phyloP scores from a whole-genome alignment of 176 grass and related monocot species.

The Canna indica region DNA sequence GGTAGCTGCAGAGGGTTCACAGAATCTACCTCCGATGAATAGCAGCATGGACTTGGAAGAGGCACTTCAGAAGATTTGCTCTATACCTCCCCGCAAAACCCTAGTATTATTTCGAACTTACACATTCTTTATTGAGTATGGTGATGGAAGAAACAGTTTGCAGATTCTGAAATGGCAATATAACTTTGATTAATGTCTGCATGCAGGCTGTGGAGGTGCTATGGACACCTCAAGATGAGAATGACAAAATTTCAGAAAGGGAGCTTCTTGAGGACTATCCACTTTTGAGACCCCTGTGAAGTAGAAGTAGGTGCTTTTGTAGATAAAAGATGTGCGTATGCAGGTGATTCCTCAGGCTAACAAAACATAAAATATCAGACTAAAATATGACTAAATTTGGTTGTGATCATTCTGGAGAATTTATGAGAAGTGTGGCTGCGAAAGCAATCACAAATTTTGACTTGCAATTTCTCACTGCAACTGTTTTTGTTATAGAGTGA shows the following conservation, averaged over 20 bases:
- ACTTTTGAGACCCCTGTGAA: conserved; percentile 53
- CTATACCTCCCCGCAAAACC: conserved; percentile 76
- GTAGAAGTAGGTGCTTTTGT: background rate
- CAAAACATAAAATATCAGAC: background rate
- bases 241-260: conserved; percentile 67
- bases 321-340: background rate
- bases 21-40: conserved; percentile 84
- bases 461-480: too few relatives aligned
- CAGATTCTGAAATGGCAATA: background rate
- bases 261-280: conserved; percentile 96
- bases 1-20: conserved; percentile 72
- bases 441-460: too few relatives aligned
- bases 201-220: conserved; percentile 76
- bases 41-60: conserved; percentile 61
- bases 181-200: background rate
- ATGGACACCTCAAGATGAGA: conserved; percentile 94
- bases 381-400: too few relatives aligned
- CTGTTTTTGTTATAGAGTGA: too few relatives aligned
- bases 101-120: conserved; percentile 40
- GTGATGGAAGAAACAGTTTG: too few relatives aligned
- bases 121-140: too few relatives aligned
- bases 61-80: conserved; percentile 69
- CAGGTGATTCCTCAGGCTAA: background rate
- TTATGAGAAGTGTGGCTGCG: too few relatives aligned
- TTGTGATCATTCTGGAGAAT: too few relatives aligned